Conservation (phyloP, 768 basidiomycete genomes). For the Tremella mesenterica region DNA sequence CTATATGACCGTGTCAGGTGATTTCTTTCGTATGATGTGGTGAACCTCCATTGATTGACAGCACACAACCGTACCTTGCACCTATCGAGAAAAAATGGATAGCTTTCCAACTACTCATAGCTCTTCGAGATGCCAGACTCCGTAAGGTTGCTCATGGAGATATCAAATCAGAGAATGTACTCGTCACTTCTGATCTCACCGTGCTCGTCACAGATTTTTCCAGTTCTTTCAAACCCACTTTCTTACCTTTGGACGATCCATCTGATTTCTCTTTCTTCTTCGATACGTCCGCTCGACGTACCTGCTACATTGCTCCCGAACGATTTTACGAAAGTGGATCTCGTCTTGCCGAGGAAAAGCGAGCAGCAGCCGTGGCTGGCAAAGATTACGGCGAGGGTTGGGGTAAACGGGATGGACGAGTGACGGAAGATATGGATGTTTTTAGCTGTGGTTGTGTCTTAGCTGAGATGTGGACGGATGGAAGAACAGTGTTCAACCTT, state of each 20-base stretch:
- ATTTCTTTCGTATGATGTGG: constrained; percentile 24
- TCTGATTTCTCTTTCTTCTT: constrained; percentile 97
- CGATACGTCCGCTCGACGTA: constrained; percentile 84
- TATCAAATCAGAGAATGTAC: constrained; percentile 93
- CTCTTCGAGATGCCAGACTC: constrained; percentile 69
- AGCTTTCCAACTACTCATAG: constrained; percentile 80
- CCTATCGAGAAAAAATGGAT: constrained; percentile 97
- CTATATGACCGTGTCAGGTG: constrained; percentile 96
- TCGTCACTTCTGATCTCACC: constrained; percentile 94
- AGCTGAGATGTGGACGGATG: constrained; percentile 91
- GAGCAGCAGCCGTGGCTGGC: constrained; percentile 28
- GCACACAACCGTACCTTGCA: constrained; percentile 89
- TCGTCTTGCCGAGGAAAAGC: constrained; percentile 64
- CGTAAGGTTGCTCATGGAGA: constrained; percentile 85
- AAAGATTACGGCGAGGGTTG: constrained; percentile 35
- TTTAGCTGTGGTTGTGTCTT: constrained; percentile 92
- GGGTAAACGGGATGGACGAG: constrained; percentile 65
- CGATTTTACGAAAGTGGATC: constrained; percentile 79
- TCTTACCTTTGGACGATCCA: constrained; percentile 89
- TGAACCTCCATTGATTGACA: constrained; percentile 41
- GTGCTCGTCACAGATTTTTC: constrained; percentile 93
- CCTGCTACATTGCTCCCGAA: constrained; percentile 94
- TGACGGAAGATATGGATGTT: constrained; percentile 95
- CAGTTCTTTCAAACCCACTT: constrained; percentile 80
- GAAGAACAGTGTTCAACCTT: constrained; percentile 81